Evolutionary conservation across 2,329 filamentous ascomycete genomes (phyloP).

Genomic region (Cladosporium colombiae): DNA sequence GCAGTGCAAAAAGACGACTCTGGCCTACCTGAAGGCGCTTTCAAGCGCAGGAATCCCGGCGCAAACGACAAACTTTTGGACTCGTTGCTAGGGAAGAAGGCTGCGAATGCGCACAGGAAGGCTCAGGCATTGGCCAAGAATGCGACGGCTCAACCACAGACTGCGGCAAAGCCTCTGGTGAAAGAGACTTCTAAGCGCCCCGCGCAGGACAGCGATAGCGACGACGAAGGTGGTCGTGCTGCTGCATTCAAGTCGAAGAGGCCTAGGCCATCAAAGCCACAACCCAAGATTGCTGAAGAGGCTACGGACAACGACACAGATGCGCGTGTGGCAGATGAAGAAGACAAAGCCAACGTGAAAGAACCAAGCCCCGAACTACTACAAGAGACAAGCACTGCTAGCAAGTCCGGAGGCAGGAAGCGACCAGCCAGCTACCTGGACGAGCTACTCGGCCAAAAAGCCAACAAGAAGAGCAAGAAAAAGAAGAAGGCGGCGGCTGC

Average conservation of each 20-base stretch:
- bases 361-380: slow-evolving; percentile 18
- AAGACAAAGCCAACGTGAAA: slow-evolving; percentile 41
- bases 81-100: slow-evolving; percentile 46
- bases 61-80: slow-evolving; percentile 48
- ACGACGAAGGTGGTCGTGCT: slow-evolving; percentile 33
- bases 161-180: slow-evolving; percentile 14
- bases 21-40: slow-evolving; percentile 36
- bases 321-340: slow-evolving; percentile 25
- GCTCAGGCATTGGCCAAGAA: slow-evolving; percentile 22
- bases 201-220: slow-evolving; percentile 36
- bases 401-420: slow-evolving; percentile 33
- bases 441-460: slow-evolving; percentile 51
- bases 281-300: background rate
- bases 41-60: slow-evolving; percentile 39
- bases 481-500: slow-evolving; percentile 10
- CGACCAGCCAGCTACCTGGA: slow-evolving; percentile 55
- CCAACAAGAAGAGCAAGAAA: slow-evolving; percentile 54
- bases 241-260: slow-evolving; percentile 28
- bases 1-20: slow-evolving; percentile 22
- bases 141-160: slow-evolving; percentile 8
- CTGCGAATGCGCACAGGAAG: slow-evolving; percentile 35
- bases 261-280: slow-evolving; percentile 13
- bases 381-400: slow-evolving; percentile 6
- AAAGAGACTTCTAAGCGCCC: slow-evolving; percentile 21
- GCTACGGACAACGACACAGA: background rate